Base-by-base conservation (phyloP, 176 grass and related monocot genomes). In the Aechmea fasciata region DNA sequence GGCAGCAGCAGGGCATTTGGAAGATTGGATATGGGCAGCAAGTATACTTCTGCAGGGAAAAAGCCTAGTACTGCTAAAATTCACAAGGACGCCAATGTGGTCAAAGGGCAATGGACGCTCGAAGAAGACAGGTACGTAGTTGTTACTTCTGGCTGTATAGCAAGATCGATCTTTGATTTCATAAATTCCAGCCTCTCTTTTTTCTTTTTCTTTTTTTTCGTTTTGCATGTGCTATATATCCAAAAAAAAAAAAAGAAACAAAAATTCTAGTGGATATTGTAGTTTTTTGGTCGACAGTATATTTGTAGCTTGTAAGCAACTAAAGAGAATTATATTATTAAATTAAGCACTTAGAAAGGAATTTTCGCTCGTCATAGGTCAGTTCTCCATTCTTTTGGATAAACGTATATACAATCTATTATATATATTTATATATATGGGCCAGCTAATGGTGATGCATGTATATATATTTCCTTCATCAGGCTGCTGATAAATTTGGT, bases 21-120 rank as follows among this genome's bases (percentile, higher is more conserved):
- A 69, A 1, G 50, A 1, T 76, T 70, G 50, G 26, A 64, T 26
- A 74, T 74, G 77, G 80, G 19, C 24, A 9, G 14, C 67, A 82
- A 68, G 71, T 70, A 68, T 48, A 57, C 72, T 23, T 10, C 57
- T 13, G 59, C 17, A 10, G 61, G 55, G 20, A 73, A 24, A 11
- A 76, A 26, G 48, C 55, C 59, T 25, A 65, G 33, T 20, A 2
- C 51, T 20, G 5, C 61, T 25, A 85, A 71, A 63, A 65, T 51
- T 33, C 73, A 71, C 19, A 99, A 93, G 72, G 90, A 85, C 63
- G 29, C 63, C 55, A 88, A 85, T 22, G 76, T 87, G 75, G 86
- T 92, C 20, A 99, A 99, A 80, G 94, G 94, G 19, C 94, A 99
- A 70, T 99, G 89, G 89, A 99, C 89, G 29, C 71, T 73, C 14